Percentiles rank a stretch among this genome's conserved stretches.
Conservation (phyloP, 768 basidiomycete genomes). For the Pilatotrama ljubarskyi region DNA sequence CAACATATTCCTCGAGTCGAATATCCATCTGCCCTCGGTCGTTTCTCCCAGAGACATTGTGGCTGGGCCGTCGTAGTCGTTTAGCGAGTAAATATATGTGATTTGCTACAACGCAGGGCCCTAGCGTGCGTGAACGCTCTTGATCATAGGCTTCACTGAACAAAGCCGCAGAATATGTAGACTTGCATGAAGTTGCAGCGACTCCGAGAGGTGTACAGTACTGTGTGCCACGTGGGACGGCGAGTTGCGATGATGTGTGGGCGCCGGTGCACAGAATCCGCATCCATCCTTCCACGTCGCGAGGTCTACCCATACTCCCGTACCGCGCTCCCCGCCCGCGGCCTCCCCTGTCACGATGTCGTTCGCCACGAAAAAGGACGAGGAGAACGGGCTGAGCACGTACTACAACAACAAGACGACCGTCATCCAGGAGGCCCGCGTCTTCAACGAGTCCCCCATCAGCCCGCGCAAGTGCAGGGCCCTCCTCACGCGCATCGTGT, state of each 20-base stretch:
- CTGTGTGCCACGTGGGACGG: constrained; percentile 16
- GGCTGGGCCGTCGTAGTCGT: neutral
- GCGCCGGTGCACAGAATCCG: constrained; percentile 6
- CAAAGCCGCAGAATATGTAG: no score
- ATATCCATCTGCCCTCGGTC: neutral
- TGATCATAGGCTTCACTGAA: no score
- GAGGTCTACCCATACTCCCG: constrained; percentile 24
- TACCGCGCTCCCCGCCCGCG: neutral
- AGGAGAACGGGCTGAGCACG: constrained; percentile 88
- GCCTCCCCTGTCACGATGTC: constrained; percentile 44
- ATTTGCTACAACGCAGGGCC: no score
- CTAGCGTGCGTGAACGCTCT: no score
- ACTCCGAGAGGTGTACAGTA: neutral
- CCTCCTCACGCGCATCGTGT: constrained; percentile 93
- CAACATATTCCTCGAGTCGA: neutral
- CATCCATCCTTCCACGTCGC: constrained; percentile 16
- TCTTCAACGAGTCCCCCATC: constrained; percentile 99
- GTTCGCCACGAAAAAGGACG: constrained; percentile 93
- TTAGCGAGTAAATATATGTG: no score
- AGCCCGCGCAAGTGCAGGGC: constrained; percentile 96
- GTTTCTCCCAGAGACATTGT: neutral
- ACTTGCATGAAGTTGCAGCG: no score
- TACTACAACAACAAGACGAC: constrained; percentile 98
- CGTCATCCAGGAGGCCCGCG: constrained; percentile 95
- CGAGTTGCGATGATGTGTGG: constrained; percentile 16